phyloP scores from a whole-genome alignment of 805 yeast genomes.

The Priceomyces fermenticarens region DNA sequence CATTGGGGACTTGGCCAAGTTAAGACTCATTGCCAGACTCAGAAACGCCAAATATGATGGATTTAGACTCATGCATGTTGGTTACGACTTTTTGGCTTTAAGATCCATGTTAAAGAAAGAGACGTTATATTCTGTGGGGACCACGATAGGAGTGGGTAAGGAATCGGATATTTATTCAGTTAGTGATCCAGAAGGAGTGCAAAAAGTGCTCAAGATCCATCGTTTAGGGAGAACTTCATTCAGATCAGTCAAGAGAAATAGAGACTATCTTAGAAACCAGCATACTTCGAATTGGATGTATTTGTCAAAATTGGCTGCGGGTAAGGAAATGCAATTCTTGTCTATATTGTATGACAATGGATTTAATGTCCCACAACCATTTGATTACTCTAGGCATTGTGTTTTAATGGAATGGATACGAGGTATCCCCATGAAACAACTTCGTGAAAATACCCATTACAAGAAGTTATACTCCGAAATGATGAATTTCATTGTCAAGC shows the following conservation, averaged over 20 bases:
- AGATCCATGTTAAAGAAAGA: constrained; percentile 77
- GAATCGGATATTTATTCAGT: constrained; percentile 93
- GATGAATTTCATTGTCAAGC: constrained; percentile 79
- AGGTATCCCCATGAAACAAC: constrained; percentile 88
- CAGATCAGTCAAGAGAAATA: constrained; percentile 84
- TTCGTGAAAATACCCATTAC: constrained; percentile 67
- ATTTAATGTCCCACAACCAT: constrained; percentile 84
- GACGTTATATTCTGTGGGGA: constrained; percentile 73
- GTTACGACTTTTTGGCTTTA: constrained; percentile 89
- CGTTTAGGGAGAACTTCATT: constrained; percentile 93
- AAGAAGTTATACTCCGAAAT: constrained; percentile 75
- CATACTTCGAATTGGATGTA: constrained; percentile 91
- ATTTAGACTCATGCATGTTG: constrained; percentile 80
- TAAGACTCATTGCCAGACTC: constrained; percentile 70
- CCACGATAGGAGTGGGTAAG: constrained; percentile 93
- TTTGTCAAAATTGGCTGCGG: constrained; percentile 84
- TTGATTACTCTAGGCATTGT: constrained; percentile 86
- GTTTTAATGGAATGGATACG: constrained; percentile 87
- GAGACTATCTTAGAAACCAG: constrained; percentile 81
- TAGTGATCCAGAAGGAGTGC: constrained; percentile 58
- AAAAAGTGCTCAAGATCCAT: constrained; percentile 82
- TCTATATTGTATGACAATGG: constrained; percentile 67
- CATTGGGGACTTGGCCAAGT: constrained; percentile 82
- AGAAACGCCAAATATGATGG: constrained; percentile 96
- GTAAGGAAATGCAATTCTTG: constrained; percentile 90